These are phyloP conservation scores for Bocquillonia castaneifolia DNA, from an alignment of 441 rosid genomes.

Conservation along the genomic window DNA sequence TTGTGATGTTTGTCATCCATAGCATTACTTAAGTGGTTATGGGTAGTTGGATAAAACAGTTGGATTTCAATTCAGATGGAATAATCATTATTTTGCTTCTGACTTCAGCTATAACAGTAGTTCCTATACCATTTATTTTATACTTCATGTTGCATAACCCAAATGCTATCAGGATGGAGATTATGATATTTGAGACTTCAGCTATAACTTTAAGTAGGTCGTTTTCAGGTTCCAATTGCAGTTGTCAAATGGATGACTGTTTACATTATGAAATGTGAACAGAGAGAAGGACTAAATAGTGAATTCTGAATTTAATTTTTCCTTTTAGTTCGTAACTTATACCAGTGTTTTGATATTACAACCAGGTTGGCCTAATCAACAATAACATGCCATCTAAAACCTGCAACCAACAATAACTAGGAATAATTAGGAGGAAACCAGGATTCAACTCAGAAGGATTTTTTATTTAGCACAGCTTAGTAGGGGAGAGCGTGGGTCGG, in stretches of 20 bases:
- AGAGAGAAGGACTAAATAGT: background rate
- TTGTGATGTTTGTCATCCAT: background rate
- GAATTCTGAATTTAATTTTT: background rate
- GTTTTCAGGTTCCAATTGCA: background rate
- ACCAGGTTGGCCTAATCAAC: background rate
- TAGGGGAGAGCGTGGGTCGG: too few relatives aligned
- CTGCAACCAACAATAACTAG: background rate
- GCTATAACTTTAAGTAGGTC: too few relatives aligned
- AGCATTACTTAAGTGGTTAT: background rate
- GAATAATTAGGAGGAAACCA: background rate
- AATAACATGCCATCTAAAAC: background rate
- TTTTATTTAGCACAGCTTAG: too few relatives aligned
- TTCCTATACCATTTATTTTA: background rate
- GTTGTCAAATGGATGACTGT: background rate
- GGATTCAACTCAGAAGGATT: too few relatives aligned
- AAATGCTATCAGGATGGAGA: background rate
- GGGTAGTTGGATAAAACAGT: background rate
- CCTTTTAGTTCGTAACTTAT: background rate
- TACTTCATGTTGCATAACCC: background rate
- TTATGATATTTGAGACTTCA: too few relatives aligned
- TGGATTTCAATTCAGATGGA: slow-evolving; percentile 6
- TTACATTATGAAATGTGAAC: background rate
- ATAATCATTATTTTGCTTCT: background rate
- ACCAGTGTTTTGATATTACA: background rate
- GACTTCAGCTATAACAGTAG: background rate